These are phyloP conservation scores for Solanum hybrid DNA, from an alignment of 305 asterid species.

Conservation along the genomic window DNA sequence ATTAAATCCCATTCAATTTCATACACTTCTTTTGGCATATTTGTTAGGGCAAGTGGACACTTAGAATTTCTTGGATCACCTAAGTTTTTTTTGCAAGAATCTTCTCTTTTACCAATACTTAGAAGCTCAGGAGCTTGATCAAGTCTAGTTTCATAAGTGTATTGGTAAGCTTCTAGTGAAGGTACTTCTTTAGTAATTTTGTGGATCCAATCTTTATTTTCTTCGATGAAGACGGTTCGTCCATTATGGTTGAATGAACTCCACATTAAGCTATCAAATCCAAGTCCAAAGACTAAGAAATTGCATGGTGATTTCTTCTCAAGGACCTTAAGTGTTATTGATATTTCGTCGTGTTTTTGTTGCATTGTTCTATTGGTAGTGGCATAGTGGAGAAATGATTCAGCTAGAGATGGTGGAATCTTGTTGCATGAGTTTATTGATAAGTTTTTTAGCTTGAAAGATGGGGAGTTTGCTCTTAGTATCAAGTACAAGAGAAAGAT, in stretches of 20 bases:
- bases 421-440: slow-evolving; percentile 29
- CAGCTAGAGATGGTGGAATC: slow-evolving; percentile 50
- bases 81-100: slow-evolving; percentile 36
- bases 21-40: slow-evolving; percentile 44
- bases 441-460: slow-evolving; percentile 16
- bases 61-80: slow-evolving; percentile 61
- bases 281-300: slow-evolving; percentile 69
- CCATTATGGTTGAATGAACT: slow-evolving; percentile 63
- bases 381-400: slow-evolving; percentile 60
- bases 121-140: slow-evolving; percentile 51
- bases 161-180: slow-evolving; percentile 52
- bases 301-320: slow-evolving; percentile 62
- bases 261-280: slow-evolving; percentile 86
- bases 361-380: slow-evolving; percentile 69
- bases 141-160: slow-evolving; percentile 41
- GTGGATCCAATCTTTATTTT: slow-evolving; percentile 47
- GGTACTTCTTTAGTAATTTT: slow-evolving; percentile 38
- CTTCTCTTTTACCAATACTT: slow-evolving; percentile 20
- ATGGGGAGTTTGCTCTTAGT: slow-evolving; percentile 6
- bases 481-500: slow-evolving; percentile 13
- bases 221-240: slow-evolving; percentile 67
- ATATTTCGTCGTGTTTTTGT: slow-evolving; percentile 59
- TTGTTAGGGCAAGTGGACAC: slow-evolving; percentile 48
- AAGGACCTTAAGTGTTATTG: slow-evolving; percentile 48
- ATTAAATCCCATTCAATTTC: slow-evolving; percentile 72